phyloP scores from a whole-genome alignment of 768 basidiomycete species.

The Amanita polypyramis region DNA sequence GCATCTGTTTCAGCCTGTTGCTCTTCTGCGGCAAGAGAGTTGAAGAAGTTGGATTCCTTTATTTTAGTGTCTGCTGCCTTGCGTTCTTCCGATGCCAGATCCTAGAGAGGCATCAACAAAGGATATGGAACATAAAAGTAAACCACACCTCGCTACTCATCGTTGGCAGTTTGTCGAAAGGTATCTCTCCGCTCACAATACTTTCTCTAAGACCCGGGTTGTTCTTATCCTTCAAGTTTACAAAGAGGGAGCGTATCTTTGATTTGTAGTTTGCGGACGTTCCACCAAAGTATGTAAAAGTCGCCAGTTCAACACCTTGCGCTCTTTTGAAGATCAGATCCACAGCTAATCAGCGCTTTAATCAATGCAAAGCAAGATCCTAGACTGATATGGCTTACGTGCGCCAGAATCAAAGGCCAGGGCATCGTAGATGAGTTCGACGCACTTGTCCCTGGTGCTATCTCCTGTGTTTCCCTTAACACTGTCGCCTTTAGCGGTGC shows the following conservation, averaged over 20 bases:
- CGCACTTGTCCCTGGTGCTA: slow-evolving; percentile 74
- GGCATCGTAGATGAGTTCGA: slow-evolving; percentile 86
- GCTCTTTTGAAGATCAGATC: slow-evolving; percentile 62
- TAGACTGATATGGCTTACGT: slow-evolving; percentile 45
- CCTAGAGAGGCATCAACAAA: slow-evolving; percentile 31
- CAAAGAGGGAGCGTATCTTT: slow-evolving; percentile 81
- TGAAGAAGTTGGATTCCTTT: slow-evolving; percentile 78
- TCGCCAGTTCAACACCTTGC: slow-evolving; percentile 59
- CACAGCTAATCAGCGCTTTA: slow-evolving; percentile 34
- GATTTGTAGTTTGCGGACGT: slow-evolving; percentile 47
- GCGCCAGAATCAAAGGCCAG: slow-evolving; percentile 79
- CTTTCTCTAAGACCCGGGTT: slow-evolving; percentile 82
- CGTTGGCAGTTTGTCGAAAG: slow-evolving; percentile 55
- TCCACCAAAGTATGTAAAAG: slow-evolving; percentile 35
- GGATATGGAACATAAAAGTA: background rate
- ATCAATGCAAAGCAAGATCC: background rate
- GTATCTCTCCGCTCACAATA: slow-evolving; percentile 74
- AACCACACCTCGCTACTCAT: slow-evolving; percentile 72
- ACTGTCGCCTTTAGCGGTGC: slow-evolving; percentile 65
- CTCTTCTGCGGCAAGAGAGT: slow-evolving; percentile 82
- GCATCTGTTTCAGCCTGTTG: slow-evolving; percentile 93
- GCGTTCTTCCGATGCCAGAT: slow-evolving; percentile 93
- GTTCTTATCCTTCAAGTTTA: slow-evolving; percentile 92
- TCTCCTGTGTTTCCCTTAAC: slow-evolving; percentile 55
- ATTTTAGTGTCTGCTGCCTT: slow-evolving; percentile 78